Conservation (phyloP, 1,284 basidiomycete species). For the Volvariella surrecta region DNA sequence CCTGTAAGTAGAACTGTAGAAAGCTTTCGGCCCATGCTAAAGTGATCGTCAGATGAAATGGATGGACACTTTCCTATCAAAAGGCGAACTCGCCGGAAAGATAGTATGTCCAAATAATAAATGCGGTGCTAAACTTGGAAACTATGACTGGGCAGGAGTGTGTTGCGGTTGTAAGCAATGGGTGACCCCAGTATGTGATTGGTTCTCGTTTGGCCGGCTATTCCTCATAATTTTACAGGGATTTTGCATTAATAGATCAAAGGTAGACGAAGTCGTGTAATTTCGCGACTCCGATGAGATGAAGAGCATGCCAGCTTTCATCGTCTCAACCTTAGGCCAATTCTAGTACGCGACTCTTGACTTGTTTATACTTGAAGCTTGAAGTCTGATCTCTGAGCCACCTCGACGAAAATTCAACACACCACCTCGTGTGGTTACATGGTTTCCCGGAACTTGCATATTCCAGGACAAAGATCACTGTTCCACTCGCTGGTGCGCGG, state of each 20-base stretch:
- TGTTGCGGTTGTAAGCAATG: slow-evolving; percentile 88
- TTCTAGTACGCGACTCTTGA: slow-evolving; percentile 33
- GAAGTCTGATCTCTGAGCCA: slow-evolving; percentile 15
- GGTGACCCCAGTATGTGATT: slow-evolving; percentile 71
- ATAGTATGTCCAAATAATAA: slow-evolving; percentile 87
- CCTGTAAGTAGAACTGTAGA: slow-evolving; percentile 50
- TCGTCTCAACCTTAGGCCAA: slow-evolving; percentile 16
- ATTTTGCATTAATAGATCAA: slow-evolving; percentile 84
- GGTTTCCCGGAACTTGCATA: slow-evolving; percentile 61
- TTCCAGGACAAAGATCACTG: slow-evolving; percentile 52
- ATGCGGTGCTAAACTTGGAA: slow-evolving; percentile 87
- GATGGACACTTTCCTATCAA: slow-evolving; percentile 81
- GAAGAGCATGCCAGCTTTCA: too few species aligned
- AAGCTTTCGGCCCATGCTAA: background rate
- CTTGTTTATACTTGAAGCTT: slow-evolving; percentile 44
- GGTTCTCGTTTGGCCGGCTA: background rate
- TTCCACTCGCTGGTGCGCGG: slow-evolving; percentile 41
- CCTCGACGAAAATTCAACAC: slow-evolving; percentile 8
- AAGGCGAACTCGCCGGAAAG: slow-evolving; percentile 78
- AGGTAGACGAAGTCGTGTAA: slow-evolving; percentile 76
- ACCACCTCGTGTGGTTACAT: slow-evolving; percentile 41
- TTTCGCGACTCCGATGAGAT: too few species aligned
- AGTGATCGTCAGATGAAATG: slow-evolving; percentile 65
- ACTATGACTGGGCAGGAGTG: slow-evolving; percentile 95
- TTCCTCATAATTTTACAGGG: slow-evolving; percentile 39